Evolutionary conservation across 1,284 basidiomycete genomes (phyloP).

Genomic region (Kalmanozyma brasiliensis): DNA sequence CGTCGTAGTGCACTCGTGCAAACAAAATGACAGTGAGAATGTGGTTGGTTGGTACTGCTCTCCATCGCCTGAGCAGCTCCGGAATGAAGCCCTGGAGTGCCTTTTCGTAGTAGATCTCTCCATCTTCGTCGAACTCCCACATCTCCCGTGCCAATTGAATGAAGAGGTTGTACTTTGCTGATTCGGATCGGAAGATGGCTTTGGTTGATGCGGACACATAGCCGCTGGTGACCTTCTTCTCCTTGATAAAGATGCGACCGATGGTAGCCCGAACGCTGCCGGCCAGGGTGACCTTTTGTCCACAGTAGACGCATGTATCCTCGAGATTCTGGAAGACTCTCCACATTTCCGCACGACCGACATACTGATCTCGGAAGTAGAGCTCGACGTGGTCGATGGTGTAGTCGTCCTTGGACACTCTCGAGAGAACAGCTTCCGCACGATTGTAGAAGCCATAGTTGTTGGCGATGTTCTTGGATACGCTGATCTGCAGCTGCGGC

Average conservation of each 20-base stretch:
- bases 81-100: constrained; percentile 77
- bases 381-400: constrained; percentile 67
- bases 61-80: constrained; percentile 70
- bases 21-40: constrained; percentile 94
- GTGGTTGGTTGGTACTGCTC: constrained; percentile 81
- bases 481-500: constrained; percentile 61
- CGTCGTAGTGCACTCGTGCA: constrained; percentile 90
- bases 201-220: constrained; percentile 86
- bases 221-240: constrained; percentile 74
- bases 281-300: constrained; percentile 62
- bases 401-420: constrained; percentile 50
- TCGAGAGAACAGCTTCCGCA: constrained; percentile 51
- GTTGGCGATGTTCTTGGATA: constrained; percentile 55
- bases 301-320: constrained; percentile 66
- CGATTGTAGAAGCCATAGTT: constrained; percentile 61
- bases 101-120: constrained; percentile 86
- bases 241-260: constrained; percentile 63
- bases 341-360: constrained; percentile 68
- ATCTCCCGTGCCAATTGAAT: constrained; percentile 95
- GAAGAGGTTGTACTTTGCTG: constrained; percentile 83
- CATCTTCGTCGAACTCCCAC: constrained; percentile 97
- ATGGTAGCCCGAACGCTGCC: constrained; percentile 64
- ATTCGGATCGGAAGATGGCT: constrained; percentile 83
- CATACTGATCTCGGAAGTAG: constrained; percentile 66
- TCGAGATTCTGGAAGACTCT: constrained; percentile 59